Conservation (phyloP, 1,139 yeast species). For the Geotrichum macrosporum region DNA sequence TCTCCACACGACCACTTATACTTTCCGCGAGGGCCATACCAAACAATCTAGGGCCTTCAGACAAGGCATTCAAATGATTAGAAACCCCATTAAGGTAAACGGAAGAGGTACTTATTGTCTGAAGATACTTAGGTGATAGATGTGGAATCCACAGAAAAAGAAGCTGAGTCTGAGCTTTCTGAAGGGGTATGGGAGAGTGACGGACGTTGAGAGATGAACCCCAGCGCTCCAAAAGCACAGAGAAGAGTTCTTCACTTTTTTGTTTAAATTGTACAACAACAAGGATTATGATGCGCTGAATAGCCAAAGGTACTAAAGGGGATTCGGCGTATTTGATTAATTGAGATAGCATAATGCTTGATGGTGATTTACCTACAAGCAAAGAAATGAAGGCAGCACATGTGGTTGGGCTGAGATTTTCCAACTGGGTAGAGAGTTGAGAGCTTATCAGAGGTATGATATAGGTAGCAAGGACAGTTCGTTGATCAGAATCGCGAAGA, state of each 20-base stretch:
- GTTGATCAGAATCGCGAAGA: slow-evolving; percentile 9
- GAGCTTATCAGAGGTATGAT: slow-evolving; percentile 14
- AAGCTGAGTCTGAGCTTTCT: slow-evolving; percentile 31
- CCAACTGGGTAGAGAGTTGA: neutral
- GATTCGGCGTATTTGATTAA: slow-evolving; percentile 9
- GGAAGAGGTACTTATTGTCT: slow-evolving; percentile 33
- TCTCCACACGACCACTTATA: slow-evolving; percentile 40
- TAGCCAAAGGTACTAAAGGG: neutral
- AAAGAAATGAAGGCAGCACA: neutral
- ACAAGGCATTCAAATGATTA: slow-evolving; percentile 44
- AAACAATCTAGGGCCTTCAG: slow-evolving; percentile 42
- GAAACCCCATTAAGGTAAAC: slow-evolving; percentile 45
- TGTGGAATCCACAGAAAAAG: slow-evolving; percentile 30
- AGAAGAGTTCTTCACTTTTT: slow-evolving; percentile 20
- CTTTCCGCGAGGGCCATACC: slow-evolving; percentile 49
- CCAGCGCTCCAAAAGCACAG: slow-evolving; percentile 27
- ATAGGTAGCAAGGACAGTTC: slow-evolving; percentile 8
- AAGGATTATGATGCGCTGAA: slow-evolving; percentile 10
- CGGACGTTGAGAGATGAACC: slow-evolving; percentile 26
- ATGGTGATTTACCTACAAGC: neutral
- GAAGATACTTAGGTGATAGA: slow-evolving; percentile 28
- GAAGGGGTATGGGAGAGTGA: slow-evolving; percentile 27
- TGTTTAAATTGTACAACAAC: neutral
- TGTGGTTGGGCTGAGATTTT: neutral
- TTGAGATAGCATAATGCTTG: slow-evolving; percentile 6